phyloP scores from a whole-genome alignment of 2,329 filamentous ascomycete species.

The Aspergillus felis region DNA sequence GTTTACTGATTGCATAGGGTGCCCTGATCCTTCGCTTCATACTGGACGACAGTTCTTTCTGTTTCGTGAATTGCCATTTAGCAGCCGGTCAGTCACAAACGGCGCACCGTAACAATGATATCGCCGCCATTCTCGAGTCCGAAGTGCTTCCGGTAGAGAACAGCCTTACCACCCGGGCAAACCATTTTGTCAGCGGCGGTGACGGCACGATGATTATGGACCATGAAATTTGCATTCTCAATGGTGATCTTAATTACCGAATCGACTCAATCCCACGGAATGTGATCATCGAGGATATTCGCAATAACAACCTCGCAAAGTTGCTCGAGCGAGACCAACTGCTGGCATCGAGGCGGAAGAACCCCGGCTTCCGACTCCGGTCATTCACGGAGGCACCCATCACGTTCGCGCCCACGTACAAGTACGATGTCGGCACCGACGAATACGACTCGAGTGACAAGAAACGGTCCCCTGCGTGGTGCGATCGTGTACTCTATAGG shows the following conservation, averaged over 20 bases:
- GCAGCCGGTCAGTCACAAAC: conserved; percentile 91
- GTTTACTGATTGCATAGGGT: conserved; percentile 48
- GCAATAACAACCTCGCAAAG: conserved; percentile 74
- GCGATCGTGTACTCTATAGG: conserved; percentile 85
- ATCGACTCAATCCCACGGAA: conserved; percentile 97
- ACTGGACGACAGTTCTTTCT: conserved; percentile 88
- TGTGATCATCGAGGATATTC: conserved; percentile 81
- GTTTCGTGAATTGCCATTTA: conserved; percentile 95
- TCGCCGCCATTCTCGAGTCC: conserved; percentile 82
- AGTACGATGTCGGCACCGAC: conserved; percentile 95
- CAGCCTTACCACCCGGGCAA: conserved; percentile 63
- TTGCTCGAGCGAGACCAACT: conserved; percentile 92
- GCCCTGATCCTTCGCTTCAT: conserved; percentile 88
- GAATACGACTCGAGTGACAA: conserved; percentile 94
- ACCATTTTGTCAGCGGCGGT: conserved; percentile 84
- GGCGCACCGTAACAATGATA: conserved; percentile 85
- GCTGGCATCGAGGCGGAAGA: conserved; percentile 80
- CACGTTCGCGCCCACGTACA: conserved; percentile 92
- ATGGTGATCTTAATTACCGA: conserved; percentile 95
- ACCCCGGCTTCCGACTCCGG: conserved; percentile 82
- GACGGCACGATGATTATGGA: conserved; percentile 94
- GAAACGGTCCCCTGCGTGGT: conserved; percentile 91
- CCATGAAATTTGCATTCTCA: conserved; percentile 94
- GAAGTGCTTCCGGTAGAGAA: conserved; percentile 68
- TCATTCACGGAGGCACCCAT: conserved; percentile 90